Percentiles rank a stretch among this genome's conserved stretches.
These are phyloP conservation scores for Trichaptum fuscoviolaceum DNA, from an alignment of 768 basidiomycete genomes.

Conservation along the genomic window DNA sequence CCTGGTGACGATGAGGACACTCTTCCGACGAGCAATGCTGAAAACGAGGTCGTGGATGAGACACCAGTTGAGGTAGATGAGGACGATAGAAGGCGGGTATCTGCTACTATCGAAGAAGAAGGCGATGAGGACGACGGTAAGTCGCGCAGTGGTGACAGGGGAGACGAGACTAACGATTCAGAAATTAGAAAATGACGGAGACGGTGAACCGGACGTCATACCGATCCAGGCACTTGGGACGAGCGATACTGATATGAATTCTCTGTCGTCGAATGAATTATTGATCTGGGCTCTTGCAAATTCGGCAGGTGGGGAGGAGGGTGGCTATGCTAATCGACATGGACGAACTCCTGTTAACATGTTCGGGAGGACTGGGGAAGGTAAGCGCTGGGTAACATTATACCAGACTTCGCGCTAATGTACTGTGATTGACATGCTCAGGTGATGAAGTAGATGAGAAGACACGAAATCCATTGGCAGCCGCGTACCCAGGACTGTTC, in stretches of 20 bases:
- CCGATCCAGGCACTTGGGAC: slow-evolving; percentile 23
- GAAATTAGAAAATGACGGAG: neutral
- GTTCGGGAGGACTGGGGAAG: slow-evolving; percentile 16
- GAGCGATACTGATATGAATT: slow-evolving; percentile 24
- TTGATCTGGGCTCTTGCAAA: slow-evolving; percentile 25
- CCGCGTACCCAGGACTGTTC: slow-evolving; percentile 27
- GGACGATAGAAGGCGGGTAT: neutral
- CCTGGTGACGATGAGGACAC: slow-evolving; percentile 14
- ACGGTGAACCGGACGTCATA: slow-evolving; percentile 19
- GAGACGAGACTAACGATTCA: too few relatives aligned
- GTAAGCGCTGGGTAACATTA: slow-evolving; percentile 6
- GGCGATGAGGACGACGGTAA: neutral
- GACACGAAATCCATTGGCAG: slow-evolving; percentile 3
- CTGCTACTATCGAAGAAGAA: neutral
- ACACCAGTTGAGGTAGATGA: neutral
- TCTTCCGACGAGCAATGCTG: neutral
- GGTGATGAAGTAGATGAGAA: neutral
- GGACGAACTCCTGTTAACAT: slow-evolving; percentile 21
- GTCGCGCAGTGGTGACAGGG: neutral
- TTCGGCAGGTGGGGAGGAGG: slow-evolving; percentile 17
- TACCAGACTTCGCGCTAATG: too few relatives aligned
- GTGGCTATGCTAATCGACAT: slow-evolving; percentile 21
- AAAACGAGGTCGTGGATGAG: slow-evolving; percentile 2
- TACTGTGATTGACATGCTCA: too few relatives aligned
- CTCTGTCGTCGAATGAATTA: slow-evolving; percentile 18